Base-by-base conservation (phyloP, 129 eudicot genomes). In the Lonicera japonica region DNA sequence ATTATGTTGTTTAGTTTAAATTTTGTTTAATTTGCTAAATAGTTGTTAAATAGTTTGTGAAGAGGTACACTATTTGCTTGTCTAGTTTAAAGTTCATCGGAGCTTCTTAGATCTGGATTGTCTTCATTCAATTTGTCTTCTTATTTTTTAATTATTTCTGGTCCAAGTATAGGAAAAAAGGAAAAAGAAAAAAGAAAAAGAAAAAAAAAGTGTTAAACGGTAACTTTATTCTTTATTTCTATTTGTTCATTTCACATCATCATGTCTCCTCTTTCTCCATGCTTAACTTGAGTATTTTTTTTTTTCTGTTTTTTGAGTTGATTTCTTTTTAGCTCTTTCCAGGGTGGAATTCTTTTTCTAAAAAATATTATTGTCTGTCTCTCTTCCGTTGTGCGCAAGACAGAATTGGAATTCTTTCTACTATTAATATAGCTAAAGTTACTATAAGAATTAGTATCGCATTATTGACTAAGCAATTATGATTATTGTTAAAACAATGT, bases 81-180 rank as follows among this genome's bases (percentile, higher is more conserved):
- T 21, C 14, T 41, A 46, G 41, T 52, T 25, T n/a, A n/a, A n/a
- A n/a, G n/a, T n/a, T n/a, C 36, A 60, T 47, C 56, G 34, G 70
- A 64, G 46, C 70, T 72, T 78, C 66, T 64, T 59, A 73, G 73
- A 70, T 76, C 74, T 51, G 71, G 61, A 58, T 40, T 54, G 21
- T 6, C 55, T 50, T 50, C 21, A 17, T 8, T 50, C 20, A 17
- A 5, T 15, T 50, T 50, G 55, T 1, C 19, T 17, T 50, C n/a
- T n/a, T 16, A 15, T 50, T 17, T 14, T 50, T 45, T 1, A 29
- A 29, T 29, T 29, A 29, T 29, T 29, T 23, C 22, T 10, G 15
- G 43, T 57, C 54, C 60, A 59, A 58, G 64, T 64, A 47, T 58
- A 24, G n/a, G n/a, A n/a, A n/a, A n/a, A n/a, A n/a, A n/a, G n/a